These are phyloP conservation scores for Hypoxylon sp. DNA, from an alignment of 2,329 filamentous ascomycete species.

Conservation along the genomic window DNA sequence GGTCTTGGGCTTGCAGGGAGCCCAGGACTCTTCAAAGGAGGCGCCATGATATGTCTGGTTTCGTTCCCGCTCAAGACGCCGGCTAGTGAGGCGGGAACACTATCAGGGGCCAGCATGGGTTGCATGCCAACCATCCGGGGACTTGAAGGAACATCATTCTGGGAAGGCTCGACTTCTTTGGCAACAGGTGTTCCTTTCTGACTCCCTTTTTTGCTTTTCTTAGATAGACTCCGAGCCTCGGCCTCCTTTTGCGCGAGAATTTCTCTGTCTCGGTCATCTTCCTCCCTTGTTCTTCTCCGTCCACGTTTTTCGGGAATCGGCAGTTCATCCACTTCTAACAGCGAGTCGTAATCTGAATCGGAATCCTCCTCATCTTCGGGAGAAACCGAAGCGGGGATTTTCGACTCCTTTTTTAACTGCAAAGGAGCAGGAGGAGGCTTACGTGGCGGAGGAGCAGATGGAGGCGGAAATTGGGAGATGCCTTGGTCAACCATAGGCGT, in stretches of 20 bases:
- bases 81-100: slow-evolving; percentile 64
- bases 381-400: slow-evolving; percentile 46
- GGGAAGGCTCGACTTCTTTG: slow-evolving; percentile 47
- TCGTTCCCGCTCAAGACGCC: slow-evolving; percentile 60
- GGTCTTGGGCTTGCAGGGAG: slow-evolving; percentile 72
- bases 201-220: slow-evolving; percentile 73
- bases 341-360: slow-evolving; percentile 86
- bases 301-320: slow-evolving; percentile 72
- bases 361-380: slow-evolving; percentile 71
- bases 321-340: slow-evolving; percentile 76
- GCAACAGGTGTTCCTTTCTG: slow-evolving; percentile 62
- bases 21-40: slow-evolving; percentile 68
- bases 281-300: slow-evolving; percentile 84
- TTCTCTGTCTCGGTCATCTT: slow-evolving; percentile 85
- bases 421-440: slow-evolving; percentile 90
- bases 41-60: slow-evolving; percentile 51
- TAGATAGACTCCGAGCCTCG: slow-evolving; percentile 78
- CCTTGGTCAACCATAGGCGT: slow-evolving; percentile 60
- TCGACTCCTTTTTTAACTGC: slow-evolving; percentile 69
- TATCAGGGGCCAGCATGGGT: slow-evolving; percentile 54
- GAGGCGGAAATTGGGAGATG: slow-evolving; percentile 64
- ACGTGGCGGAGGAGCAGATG: slow-evolving; percentile 72
- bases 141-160: slow-evolving; percentile 55
- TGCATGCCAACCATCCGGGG: slow-evolving; percentile 52
- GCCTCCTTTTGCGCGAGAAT: slow-evolving; percentile 74